Conservation (phyloP, 2,329 filamentous ascomycete species). For the Pestalotiopsis sp. region DNA sequence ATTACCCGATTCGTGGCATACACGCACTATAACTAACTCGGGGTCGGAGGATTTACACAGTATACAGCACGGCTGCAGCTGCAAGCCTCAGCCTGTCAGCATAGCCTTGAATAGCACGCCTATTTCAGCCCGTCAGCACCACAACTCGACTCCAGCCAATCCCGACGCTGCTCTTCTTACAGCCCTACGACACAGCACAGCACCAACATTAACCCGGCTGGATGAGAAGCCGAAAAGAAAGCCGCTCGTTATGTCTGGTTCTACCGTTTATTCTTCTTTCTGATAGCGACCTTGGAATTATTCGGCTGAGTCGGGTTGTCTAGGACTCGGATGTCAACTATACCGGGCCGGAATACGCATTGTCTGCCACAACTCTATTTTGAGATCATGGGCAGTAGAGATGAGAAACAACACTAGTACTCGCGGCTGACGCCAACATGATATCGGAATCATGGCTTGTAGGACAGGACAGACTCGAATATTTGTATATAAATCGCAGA, state of each 20-base stretch:
- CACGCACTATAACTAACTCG: background rate
- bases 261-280: background rate
- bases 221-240: background rate
- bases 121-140: background rate
- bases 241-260: background rate
- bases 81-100: background rate
- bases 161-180: background rate
- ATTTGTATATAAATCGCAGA: constrained; percentile 1
- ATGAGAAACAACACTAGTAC: background rate
- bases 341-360: background rate
- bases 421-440: constrained; percentile 11
- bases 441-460: background rate
- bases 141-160: background rate
- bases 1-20: background rate
- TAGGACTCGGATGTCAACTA: background rate
- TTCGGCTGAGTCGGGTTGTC: background rate
- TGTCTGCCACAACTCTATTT: background rate
- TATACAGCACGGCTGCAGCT: background rate
- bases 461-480: background rate
- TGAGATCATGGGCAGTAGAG: background rate
- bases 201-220: constrained; percentile 1
- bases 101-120: background rate
- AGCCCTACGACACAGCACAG: background rate
- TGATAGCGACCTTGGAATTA: background rate
- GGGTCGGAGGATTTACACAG: background rate